phyloP scores from a whole-genome alignment of 148 eudicot species.

The Diospyros kaki region DNA sequence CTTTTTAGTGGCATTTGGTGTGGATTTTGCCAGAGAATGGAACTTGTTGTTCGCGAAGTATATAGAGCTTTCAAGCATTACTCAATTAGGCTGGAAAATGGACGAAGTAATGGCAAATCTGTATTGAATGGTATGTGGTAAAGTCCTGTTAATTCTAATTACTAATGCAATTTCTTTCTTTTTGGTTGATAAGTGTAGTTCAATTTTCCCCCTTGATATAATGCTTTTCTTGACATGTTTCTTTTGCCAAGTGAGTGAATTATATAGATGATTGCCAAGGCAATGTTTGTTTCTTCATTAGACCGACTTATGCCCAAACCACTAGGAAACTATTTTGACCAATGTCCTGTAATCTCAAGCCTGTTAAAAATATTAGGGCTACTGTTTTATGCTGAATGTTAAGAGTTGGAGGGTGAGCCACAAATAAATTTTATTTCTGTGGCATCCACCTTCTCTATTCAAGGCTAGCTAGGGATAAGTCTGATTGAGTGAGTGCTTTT shows the following conservation, averaged over 20 bases:
- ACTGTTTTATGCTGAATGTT: not conserved
- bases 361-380: conserved; percentile 1
- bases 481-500: too few relatives aligned
- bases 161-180: not conserved
- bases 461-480: too few relatives aligned
- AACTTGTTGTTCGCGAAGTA: conserved; percentile 80
- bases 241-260: too few relatives aligned
- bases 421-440: not conserved
- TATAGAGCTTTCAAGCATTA: conserved; percentile 62
- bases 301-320: not conserved
- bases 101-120: conserved; percentile 29
- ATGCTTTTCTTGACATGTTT: too few relatives aligned
- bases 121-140: conserved; percentile 39
- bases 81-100: conserved; percentile 29
- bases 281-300: not conserved
- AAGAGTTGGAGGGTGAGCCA: not conserved
- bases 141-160: not conserved
- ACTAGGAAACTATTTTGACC: not conserved
- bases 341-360: not conserved
- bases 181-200: not conserved
- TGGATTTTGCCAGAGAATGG: conserved; percentile 93
- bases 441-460: conserved; percentile 2
- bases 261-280: too few relatives aligned
- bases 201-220: not conserved
- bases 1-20: conserved; percentile 86